Conservation (phyloP, 768 basidiomycete genomes). For the Calocybe indica region DNA sequence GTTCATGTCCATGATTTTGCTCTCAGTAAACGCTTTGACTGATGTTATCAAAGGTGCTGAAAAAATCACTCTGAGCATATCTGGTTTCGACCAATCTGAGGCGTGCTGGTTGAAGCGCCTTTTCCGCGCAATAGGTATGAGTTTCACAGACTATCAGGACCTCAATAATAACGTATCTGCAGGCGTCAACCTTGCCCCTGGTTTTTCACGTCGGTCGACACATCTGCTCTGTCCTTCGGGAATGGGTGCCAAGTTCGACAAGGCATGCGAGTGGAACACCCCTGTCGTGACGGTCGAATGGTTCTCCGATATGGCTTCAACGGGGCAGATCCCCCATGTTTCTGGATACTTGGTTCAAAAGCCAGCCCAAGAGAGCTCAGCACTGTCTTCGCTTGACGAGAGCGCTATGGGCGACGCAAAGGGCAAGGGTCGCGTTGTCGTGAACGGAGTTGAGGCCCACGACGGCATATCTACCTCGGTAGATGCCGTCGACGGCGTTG, state of each 20-base stretch:
- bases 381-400: neutral
- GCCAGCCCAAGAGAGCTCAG: neutral
- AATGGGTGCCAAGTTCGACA: conserved; percentile 68
- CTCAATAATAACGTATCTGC: neutral
- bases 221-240: conserved; percentile 76
- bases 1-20: neutral
- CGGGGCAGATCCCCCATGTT: conserved; percentile 39
- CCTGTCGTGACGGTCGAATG: conserved; percentile 69
- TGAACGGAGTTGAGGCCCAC: neutral
- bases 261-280: conserved; percentile 74
- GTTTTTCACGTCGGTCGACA: conserved; percentile 66
- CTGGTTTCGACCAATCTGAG: conserved; percentile 71
- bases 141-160: too few relatives aligned
- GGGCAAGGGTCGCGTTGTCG: conserved; percentile 14
- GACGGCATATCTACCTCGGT: too few relatives aligned
- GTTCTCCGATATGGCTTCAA: conserved; percentile 54
- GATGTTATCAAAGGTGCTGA: conserved; percentile 40
- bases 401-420: conserved; percentile 9
- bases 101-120: conserved; percentile 61
- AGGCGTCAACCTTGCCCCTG: conserved; percentile 51
- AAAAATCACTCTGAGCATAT: conserved; percentile 55
- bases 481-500: neutral
- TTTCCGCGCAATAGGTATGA: conserved; percentile 59
- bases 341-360: conserved; percentile 25
- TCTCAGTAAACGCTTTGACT: neutral